Evolutionary conservation across 176 grass and related monocot species (phyloP), one percentile per base, ranked within the genome.

Genomic region (Aegilops longissima): DNA sequence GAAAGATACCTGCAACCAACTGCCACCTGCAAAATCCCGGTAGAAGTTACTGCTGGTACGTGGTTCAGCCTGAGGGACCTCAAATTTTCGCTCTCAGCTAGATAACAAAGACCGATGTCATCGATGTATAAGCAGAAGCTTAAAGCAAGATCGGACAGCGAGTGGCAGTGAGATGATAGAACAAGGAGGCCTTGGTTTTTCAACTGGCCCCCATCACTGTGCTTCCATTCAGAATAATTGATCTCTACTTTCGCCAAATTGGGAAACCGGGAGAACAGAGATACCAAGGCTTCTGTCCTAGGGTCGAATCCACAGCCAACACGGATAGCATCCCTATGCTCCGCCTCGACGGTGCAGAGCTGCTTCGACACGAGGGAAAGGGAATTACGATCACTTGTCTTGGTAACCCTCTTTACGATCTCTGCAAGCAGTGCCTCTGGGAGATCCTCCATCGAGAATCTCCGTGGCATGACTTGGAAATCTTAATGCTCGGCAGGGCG

Each of bases 211-310:
- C 81, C 88, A 6, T 44, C 20, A 39, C 77, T 67, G 6, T 82
- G 92, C 9, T 77, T 94, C 90, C 90, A 91, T 64, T 83, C 86
- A 62, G 88, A 90, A 73, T 97, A 97, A 64, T 70, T 18, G n/a
- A 94, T 97, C 71, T 97, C 95, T 6, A 94, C 61, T 81, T 91
- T 97, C 65, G 24, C 76, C 83, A 94, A 49, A 65, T 92, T 97
- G 8, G 83, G 63, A 39, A 92, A 94, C 9, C 86, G 77, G 3
- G 31, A 33, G 42, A 86, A 97, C 31, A 94, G 59, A 7, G 77
- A 85, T 49, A 61, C 18, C 61, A 97, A 68, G 35, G 81, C 86
- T 80, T 94, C 81, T 17, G 51, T 87, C 33, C 88, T 78, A 44
- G 84, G 84, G 67, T 91, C 34, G 17, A 94, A 83, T 12, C 77